A percentile compares a stretch with the other conserved stretches of the same genome.
Evolutionary conservation across 176 grass and related monocot species (phyloP).

Genomic region (Saccharum officinarum): DNA sequence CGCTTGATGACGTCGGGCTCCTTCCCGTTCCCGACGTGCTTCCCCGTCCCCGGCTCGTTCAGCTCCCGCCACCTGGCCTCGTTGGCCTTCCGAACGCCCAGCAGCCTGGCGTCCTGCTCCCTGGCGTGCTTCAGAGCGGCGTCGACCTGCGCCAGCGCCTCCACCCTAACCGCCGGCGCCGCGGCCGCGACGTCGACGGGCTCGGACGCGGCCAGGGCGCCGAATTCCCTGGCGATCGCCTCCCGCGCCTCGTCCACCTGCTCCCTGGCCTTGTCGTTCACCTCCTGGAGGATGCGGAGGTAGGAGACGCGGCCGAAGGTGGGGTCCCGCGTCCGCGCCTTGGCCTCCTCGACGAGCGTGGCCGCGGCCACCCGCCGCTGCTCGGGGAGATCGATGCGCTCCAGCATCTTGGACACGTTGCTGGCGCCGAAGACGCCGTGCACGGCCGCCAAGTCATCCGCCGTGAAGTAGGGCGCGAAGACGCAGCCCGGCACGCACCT

Average conservation of each 20-base stretch:
- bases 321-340: not conserved
- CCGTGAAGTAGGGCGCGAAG: conserved; percentile 88
- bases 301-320: not conserved
- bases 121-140: not conserved
- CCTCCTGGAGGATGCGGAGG: not conserved
- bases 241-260: not conserved
- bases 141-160: not conserved
- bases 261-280: not conserved
- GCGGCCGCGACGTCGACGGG: not conserved
- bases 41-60: not conserved
- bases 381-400: too few species aligned
- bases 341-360: not conserved
- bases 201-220: not conserved
- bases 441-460: conserved; percentile 28
- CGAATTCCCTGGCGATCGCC: not conserved
- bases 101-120: not conserved
- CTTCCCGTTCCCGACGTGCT: not conserved
- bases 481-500: not conserved
- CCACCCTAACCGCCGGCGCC: not conserved
- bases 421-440: not conserved
- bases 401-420: not conserved
- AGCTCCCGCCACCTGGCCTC: not conserved
- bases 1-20: not conserved
- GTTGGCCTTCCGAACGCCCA: not conserved
- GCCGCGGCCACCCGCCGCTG: not conserved